Evolutionary conservation across 2,329 filamentous ascomycete genomes (phyloP), one percentile per base, ranked within the genome.

Genomic region (Cucurbitaria berberidis): DNA sequence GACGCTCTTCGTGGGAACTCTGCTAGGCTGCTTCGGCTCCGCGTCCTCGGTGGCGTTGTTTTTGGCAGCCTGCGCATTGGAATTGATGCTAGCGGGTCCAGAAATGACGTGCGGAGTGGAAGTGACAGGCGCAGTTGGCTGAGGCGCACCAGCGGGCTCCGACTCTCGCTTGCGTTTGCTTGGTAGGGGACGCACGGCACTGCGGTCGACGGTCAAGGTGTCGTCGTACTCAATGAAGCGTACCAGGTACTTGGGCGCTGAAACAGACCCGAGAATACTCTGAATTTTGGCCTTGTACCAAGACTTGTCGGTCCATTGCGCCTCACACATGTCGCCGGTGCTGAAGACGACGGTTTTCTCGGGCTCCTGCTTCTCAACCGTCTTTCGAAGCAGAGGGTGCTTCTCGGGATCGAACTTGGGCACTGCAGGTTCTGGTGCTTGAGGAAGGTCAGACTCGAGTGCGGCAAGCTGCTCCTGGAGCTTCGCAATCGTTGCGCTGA

Each of bases 251-350:
- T 97, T 90, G 30, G 93, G 93, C 46, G 91, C 90, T 38, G 87
- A 89, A n/a, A 89, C 88, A 8, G 92, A 96, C 53, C 95, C 95
- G 19, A 93, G 97, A 66, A 97, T 93, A 46, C 90, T 93, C 45
- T 91, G 93, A 75, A 99, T 96, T 68, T 91, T 88, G 36, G 93
- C 95, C 40, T 91, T 89, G 78, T 98, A 98, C 78, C 93, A 97
- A 21, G 85, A 84, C 69, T 90, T 91, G 76, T 99, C 95, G 48
- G 91, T 80, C 91, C 93, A 99, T 76, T 93, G 93, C 41, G 93
- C 95, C 75, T 95, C 82, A 48, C 97, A 90, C 27, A 82, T 89
- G 69, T 99, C 95, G 72, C 96, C 96, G 61, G 96, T 90, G 51
- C 89, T 85, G 77, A 93, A 96, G 9, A 82, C 82, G 2, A 82